Conservation (phyloP, 2,329 filamentous ascomycete genomes). For the Trichoderma harzianum region DNA sequence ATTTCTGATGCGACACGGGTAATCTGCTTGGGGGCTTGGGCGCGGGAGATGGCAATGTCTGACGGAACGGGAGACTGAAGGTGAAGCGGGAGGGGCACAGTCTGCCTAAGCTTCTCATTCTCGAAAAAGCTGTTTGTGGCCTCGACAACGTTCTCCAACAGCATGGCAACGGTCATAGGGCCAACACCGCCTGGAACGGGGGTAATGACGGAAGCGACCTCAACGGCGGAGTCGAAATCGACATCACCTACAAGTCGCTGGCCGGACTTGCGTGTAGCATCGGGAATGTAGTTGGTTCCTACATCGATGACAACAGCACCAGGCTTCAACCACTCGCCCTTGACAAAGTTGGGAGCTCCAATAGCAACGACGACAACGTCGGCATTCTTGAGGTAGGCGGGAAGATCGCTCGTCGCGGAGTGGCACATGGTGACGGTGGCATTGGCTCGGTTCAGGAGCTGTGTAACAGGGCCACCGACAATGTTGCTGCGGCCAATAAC, state of each 20-base stretch:
- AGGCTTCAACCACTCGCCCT: constrained; percentile 92
- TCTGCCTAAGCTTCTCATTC: constrained; percentile 73
- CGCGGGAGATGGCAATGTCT: constrained; percentile 86
- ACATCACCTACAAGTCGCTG: constrained; percentile 92
- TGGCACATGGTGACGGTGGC: constrained; percentile 97
- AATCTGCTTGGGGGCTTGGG: constrained; percentile 89
- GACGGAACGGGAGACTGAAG: constrained; percentile 81
- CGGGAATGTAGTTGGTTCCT: constrained; percentile 92
- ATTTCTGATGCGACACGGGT: constrained; percentile 80
- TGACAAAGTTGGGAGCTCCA: constrained; percentile 80
- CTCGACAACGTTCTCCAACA: constrained; percentile 91
- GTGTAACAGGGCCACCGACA: constrained; percentile 94
- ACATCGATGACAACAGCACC: constrained; percentile 97
- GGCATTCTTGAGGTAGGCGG: constrained; percentile 72
- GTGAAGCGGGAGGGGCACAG: constrained; percentile 80
- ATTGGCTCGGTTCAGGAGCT: constrained; percentile 90
- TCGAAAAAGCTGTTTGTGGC: constrained; percentile 80
- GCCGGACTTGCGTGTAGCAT: constrained; percentile 86
- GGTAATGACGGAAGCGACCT: constrained; percentile 90
- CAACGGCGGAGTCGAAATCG: constrained; percentile 77
- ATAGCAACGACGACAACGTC: constrained; percentile 93
- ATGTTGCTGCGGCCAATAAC: constrained; percentile 95
- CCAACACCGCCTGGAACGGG: constrained; percentile 96
- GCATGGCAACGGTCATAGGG: constrained; percentile 98
- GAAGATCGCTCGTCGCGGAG: constrained; percentile 74